Base-by-base conservation (phyloP, 2,329 filamentous ascomycete species). In the Aspergillus chevalieri region DNA sequence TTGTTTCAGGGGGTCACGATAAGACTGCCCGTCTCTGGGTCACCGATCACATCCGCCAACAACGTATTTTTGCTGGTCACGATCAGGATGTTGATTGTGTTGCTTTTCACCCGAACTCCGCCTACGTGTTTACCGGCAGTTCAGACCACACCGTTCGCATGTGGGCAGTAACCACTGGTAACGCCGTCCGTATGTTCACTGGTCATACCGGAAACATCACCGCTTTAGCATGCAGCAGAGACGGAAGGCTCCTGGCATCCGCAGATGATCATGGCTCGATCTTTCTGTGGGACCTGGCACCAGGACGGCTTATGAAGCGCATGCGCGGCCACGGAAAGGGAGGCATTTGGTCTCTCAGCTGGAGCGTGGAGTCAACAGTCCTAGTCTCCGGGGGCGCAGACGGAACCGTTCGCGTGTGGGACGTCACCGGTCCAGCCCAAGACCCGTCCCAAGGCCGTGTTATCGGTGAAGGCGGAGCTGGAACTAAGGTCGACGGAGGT, bases 61-160 rank as follows among this genome's bases (percentile, higher is more conserved):
- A 93, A 54, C 85, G 93, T 41, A 81, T 97, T 44, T 85, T 96
- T 54, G 88, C 92, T 2, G 93, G 93, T 1, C 93, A 98, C 64
- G 91, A 97, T 59, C 89, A 90, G 17, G 86, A 89, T 58, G 88
- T 96, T n/a, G 94, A 94, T 46, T 84, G 85, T 41, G 78, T 96
- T n/a, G 79, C 87, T 12, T 98, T 93, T 84, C 93, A 98, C 62
- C 89, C 92, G 0, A 98, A 98, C 65, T 89, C 89, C 15, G 83
- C 87, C 5, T 98, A 97, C 61, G 76, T 96, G 42, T 96, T 98
- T 69, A 96, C 93, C 0, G 90, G 87, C 3, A 94, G 89, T 10
- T 87, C 87, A 57, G 91, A 98, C 69, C 92, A 92, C 68, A 93
- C 90, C 0, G 88, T 97, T 30, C 85, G 93, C 26, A 97, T 98